Evolutionary conservation across 176 grass and related monocot genomes (phyloP).

Genomic region (Aechmea fasciata): DNA sequence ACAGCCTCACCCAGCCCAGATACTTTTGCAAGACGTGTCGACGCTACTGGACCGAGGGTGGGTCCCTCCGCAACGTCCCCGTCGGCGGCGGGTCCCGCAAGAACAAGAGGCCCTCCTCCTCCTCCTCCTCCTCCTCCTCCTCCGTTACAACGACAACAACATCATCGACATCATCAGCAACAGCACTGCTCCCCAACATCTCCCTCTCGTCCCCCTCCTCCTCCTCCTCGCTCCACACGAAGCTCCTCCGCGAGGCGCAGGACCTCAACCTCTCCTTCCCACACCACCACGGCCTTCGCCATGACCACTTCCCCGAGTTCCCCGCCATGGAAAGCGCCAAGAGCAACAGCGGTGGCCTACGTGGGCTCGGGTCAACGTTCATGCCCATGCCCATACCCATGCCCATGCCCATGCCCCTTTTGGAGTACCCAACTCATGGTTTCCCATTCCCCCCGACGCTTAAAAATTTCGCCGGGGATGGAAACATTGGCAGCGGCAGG

Average conservation of each 20-base stretch:
- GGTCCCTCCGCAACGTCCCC: conserved; percentile 82
- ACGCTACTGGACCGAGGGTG: conserved; percentile 92
- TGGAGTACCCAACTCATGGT: not conserved
- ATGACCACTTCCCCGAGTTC: not conserved
- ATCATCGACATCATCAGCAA: not conserved
- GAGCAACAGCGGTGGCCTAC: not conserved
- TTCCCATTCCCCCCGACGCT: not conserved
- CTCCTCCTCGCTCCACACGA: not conserved
- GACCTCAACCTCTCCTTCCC: conserved; percentile 27
- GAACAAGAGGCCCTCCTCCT: conserved; percentile 73
- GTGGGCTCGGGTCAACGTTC: not conserved
- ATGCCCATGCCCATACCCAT: not conserved
- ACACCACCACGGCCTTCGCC: not conserved
- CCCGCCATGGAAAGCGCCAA: conserved; percentile 1
- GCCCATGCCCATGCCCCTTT: not conserved
- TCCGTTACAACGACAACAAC: conserved; percentile 26
- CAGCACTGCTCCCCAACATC: not conserved
- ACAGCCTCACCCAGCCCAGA: conserved; percentile 63
- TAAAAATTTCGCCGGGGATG: not conserved
- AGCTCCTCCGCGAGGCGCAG: conserved; percentile 7
- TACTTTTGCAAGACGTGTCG: conserved; percentile 99
- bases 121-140: conserved; percentile 23
- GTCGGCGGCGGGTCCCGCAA: conserved; percentile 89
- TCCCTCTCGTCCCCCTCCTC: conserved; percentile 3
- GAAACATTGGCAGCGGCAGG: not conserved